A percentile compares a stretch with the other conserved stretches of the same genome.
phyloP scores from a whole-genome alignment of 148 eudicot genomes.

The Silene conica region DNA sequence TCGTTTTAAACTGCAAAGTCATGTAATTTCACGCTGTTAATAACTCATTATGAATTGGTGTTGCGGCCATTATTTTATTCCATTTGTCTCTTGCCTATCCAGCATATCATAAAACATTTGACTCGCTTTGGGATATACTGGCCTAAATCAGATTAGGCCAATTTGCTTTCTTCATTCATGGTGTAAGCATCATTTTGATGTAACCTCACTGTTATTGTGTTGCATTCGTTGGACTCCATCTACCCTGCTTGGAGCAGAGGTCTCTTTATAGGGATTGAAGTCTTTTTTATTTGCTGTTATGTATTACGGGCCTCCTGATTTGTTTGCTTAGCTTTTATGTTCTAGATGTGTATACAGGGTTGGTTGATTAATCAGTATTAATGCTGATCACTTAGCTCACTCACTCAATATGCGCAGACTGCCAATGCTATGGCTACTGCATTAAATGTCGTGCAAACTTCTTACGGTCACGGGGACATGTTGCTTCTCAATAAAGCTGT shows the following conservation, averaged over 20 bases:
- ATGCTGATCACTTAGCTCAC: background rate
- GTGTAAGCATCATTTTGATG: background rate
- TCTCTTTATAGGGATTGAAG: background rate
- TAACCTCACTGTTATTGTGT: background rate
- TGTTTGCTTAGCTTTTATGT: background rate
- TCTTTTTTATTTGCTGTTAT: background rate
- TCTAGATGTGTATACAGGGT: background rate
- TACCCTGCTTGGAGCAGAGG: background rate
- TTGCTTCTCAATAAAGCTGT: conserved; percentile 68
- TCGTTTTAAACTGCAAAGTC: background rate
- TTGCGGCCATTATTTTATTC: background rate
- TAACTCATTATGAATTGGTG: background rate
- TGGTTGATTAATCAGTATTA: background rate
- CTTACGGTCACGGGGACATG: conserved; percentile 63
- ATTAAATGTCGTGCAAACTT: conserved; percentile 70
- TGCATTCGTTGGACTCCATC: background rate
- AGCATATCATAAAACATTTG: background rate
- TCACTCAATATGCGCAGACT: conserved; percentile 48
- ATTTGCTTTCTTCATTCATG: background rate
- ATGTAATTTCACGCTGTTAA: background rate
- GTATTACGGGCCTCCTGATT: background rate
- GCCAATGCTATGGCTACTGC: conserved; percentile 53
- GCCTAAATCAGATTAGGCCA: background rate
- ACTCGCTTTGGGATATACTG: background rate
- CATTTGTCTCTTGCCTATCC: background rate